Evolutionary conservation across 2,329 filamentous ascomycete species (phyloP), one percentile per base, ranked within the genome.

Genomic region (Alternaria atra): DNA sequence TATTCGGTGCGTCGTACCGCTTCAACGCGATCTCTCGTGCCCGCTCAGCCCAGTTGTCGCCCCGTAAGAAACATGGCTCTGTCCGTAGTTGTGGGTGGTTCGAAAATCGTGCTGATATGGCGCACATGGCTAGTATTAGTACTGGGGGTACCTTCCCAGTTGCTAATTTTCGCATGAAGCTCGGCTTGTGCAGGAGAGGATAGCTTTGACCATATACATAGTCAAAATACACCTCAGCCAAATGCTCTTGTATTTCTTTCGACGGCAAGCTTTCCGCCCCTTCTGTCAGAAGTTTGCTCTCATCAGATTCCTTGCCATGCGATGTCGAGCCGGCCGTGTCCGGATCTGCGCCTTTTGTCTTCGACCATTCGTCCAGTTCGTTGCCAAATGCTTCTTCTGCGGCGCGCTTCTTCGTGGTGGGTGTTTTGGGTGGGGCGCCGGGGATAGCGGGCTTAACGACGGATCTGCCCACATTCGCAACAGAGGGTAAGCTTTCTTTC

Each of bases 151-250:
- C 83, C 1, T 90, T 90, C 30, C 91, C 91, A 60, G 89, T 86
- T 71, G 90, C 92, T 55, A 95, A 78, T 72, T 93, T 93, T 61
- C 94, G 87, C 91, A 98, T 97, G 77, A 96, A 98, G 76, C 94
- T 98, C 37, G 95, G 94, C 76, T 97, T 98, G 80, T 99, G 95
- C 9, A 99, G 86, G 20, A 99, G 83, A 66, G 96, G 91, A 77
- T 98, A 99, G 34, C 93, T 92, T 76, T 98, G 95, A 8, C 95
- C 95, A 74, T 99, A 98, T 1, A 98, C 87, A 72, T 91, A 94
- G 73, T 98, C 94, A 73, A 98, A 99, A 76, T 96, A 99, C 0
- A 97, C 89, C 72, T 98, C 94, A 17, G 94, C 90, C 6, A 99
- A 84, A 79, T 98, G 94, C 74, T 97, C 91, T 76, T 98, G 95